Evolutionary conservation across 768 basidiomycete species (phyloP), one percentile per base, ranked within the genome.

Genomic region (Auriculariales sp.): DNA sequence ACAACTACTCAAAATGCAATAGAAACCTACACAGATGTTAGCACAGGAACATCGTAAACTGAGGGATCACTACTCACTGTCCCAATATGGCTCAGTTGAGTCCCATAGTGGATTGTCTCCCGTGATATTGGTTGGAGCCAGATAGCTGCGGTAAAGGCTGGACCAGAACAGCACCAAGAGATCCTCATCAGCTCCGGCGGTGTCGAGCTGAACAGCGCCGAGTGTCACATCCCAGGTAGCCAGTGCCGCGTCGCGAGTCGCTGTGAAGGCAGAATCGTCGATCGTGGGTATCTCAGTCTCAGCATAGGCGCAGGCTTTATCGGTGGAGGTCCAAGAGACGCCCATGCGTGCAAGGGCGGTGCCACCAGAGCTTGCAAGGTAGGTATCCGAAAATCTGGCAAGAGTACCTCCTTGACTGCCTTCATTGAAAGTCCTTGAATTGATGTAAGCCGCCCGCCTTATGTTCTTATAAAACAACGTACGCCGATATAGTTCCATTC

Each of bases 71-170:
- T 15, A 36, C 35, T 36, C 22, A 36, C 35, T 22, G 39, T 61
- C 59, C 19, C 35, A 61, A 48, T 50, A 61, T 36, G 59, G 59
- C 36, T 61, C 59, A 3, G 28, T 50, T 11, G 59, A 59, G 14
- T 51, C 49, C 59, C 59, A 61, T n/a, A 56, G 53, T 35, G 58
- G 58, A 46, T 61, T 59, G 50, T 61, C 59, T 19, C 59, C 59
- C 1, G 59, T 61, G 33, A 59, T 49, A 29, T 61, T 61, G 2
- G 52, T 59, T 3, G 80, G 79, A 2, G 72, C 71, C 36, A 81
- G 74, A 56, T 81, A 79, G 0, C 72, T 77, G 46, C 80, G 58
- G 54, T 82, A 61, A 25, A 74, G 57, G 49, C 52, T 52, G 22
- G 36, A 45, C 54, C 54, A 55, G 33, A 55, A 55, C 7, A 52